Percentiles rank a stretch among this genome's conserved stretches.
Conservation (phyloP, 116 monocot genomes). For the Phalaenopsis hybrid region DNA sequence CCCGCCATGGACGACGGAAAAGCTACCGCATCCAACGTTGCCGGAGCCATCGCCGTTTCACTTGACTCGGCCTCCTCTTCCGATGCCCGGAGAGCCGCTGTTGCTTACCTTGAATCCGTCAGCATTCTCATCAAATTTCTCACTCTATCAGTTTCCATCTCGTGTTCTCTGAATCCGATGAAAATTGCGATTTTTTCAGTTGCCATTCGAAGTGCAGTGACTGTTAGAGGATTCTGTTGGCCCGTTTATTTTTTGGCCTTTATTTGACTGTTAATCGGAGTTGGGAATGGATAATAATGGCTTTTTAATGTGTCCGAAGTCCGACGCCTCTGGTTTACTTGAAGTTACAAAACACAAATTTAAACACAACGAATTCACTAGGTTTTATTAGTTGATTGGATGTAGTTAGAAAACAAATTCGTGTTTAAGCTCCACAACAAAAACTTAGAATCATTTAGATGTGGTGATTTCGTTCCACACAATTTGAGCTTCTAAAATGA, state of each 20-base stretch:
- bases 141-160: background rate
- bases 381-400: background rate
- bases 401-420: background rate
- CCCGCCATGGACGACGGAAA: conserved; percentile 8
- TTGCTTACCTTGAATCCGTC: conserved; percentile 84
- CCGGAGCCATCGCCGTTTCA: conserved; percentile 60
- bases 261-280: background rate
- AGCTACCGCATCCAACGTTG: conserved; percentile 42
- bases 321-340: background rate
- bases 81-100: conserved; percentile 59
- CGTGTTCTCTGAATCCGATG: background rate
- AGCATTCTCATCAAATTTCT: conserved; percentile 4
- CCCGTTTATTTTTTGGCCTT: background rate
- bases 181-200: background rate
- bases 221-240: background rate
- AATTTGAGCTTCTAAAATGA: too few relatives aligned
- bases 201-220: background rate
- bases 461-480: background rate
- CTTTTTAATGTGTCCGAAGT: background rate
- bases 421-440: background rate
- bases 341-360: background rate
- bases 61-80: conserved; percentile 65
- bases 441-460: background rate
- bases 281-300: background rate
- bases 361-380: background rate